Evolutionary conservation across 495 filamentous ascomycete genomes (phyloP), one percentile per base, ranked within the genome.

Genomic region (Penicillium goetzii): DNA sequence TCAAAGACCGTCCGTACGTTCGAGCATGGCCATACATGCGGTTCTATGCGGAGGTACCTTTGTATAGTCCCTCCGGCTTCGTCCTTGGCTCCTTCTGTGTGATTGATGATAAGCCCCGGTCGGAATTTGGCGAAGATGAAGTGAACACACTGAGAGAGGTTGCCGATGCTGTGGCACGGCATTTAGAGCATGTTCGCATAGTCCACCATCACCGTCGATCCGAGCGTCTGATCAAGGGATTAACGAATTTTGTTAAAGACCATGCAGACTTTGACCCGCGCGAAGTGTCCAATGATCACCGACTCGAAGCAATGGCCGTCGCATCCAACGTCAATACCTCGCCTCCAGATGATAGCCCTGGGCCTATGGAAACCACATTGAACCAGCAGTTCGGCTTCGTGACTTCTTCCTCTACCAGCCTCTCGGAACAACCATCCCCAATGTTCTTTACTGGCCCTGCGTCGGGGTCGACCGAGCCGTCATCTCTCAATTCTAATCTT

Each of bases 1-100:
- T 85, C 66, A 76, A 76, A 56, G 61, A 78, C 55, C 71, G 78
- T 49, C 63, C 75, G 2, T 79, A 79, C 61, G 76, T 85, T 34
- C 56, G 63, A 25, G 70, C 68, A 25, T 73, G 79, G 80, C 74
- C 84, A 2, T 62, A 74, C 50, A 70, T 81, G 45, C 77, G 72
- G 19, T 91, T 88, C 70, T 91, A 90, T 63, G 86, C 85, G 8
- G 88, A 85, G 15, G 86, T 87, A 2, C 87, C 88, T 0, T 76
- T 91, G 10, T 75, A 82, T 34, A 87, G 84, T 5, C 82, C 78
- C 19, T 75, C 76, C 21, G 88, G 87, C 12, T 80, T 85, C 52
- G 81, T 84, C 8, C 86, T 91, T 58, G 88, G 88, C 23, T 84
- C 84, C 1, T 83, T 86, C 60, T 87, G 84, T 56, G 77, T 90